These are phyloP conservation scores for Aspergillus brasiliensis DNA, from an alignment of 2,329 filamentous ascomycete species.

Conservation along the genomic window DNA sequence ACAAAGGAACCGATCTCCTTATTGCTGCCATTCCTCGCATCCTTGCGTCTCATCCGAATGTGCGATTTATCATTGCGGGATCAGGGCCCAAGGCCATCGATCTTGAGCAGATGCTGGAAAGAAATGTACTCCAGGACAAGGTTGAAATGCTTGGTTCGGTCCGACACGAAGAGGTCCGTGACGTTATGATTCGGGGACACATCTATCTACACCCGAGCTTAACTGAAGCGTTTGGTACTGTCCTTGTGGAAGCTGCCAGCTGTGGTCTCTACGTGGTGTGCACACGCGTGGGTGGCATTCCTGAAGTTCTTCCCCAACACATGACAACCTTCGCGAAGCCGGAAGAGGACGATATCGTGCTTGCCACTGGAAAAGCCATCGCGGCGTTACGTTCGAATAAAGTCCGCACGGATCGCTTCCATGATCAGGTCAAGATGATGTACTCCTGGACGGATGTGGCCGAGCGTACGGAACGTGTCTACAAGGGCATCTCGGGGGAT, in stretches of 20 bases:
- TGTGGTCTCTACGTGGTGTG: slow-evolving; percentile 97
- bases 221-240: slow-evolving; percentile 95
- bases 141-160: slow-evolving; percentile 91
- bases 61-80: slow-evolving; percentile 94
- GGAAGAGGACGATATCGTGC: slow-evolving; percentile 91
- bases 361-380: slow-evolving; percentile 87
- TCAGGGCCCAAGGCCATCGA: slow-evolving; percentile 97
- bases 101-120: slow-evolving; percentile 96
- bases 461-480: slow-evolving; percentile 88
- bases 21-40: slow-evolving; percentile 94
- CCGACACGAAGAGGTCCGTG: slow-evolving; percentile 91
- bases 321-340: slow-evolving; percentile 98
- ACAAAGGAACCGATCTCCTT: slow-evolving; percentile 96
- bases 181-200: slow-evolving; percentile 95
- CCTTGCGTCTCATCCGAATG: slow-evolving; percentile 83
- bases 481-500: slow-evolving; percentile 87
- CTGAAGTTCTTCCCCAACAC: slow-evolving; percentile 89
- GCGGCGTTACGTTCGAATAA: slow-evolving; percentile 80
- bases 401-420: slow-evolving; percentile 89
- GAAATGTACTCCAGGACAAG: slow-evolving; percentile 88
- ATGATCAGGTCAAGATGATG: slow-evolving; percentile 97
- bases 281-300: slow-evolving; percentile 93
- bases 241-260: slow-evolving; percentile 94
- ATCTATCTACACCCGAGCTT: slow-evolving; percentile 95
- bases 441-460: slow-evolving; percentile 98